phyloP scores from a whole-genome alignment of 352 stramenopile genomes.

The Nothophytophthora sp. region DNA sequence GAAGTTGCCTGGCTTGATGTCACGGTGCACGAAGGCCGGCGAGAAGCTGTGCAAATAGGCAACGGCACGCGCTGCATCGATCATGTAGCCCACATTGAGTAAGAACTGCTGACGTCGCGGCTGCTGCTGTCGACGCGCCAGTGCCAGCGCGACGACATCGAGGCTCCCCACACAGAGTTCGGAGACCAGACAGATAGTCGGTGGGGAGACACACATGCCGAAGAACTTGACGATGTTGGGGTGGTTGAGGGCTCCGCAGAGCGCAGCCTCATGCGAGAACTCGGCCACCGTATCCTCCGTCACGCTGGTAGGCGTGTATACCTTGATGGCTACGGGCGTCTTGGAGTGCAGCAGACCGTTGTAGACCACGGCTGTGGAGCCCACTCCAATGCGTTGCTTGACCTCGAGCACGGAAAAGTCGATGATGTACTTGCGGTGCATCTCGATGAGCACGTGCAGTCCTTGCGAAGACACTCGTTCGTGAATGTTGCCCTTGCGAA shows the following conservation, averaged over 20 bases:
- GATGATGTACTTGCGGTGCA: slow-evolving; percentile 45
- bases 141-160: slow-evolving; percentile 36
- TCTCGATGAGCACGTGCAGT: slow-evolving; percentile 53
- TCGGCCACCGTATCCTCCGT: slow-evolving; percentile 47
- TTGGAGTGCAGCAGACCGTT: slow-evolving; percentile 41
- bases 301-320: slow-evolving; percentile 61
- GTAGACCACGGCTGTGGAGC: slow-evolving; percentile 51
- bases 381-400: slow-evolving; percentile 37
- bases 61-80: slow-evolving; percentile 55
- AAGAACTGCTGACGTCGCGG: slow-evolving; percentile 48
- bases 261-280: slow-evolving; percentile 56
- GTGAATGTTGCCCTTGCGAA: slow-evolving; percentile 38
- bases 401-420: slow-evolving; percentile 42
- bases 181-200: slow-evolving; percentile 61
- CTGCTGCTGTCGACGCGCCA: slow-evolving; percentile 18
- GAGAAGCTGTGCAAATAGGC: slow-evolving; percentile 62
- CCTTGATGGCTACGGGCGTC: slow-evolving; percentile 53
- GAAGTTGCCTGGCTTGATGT: slow-evolving; percentile 66
- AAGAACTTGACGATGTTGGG: slow-evolving; percentile 63
- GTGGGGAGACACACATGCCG: slow-evolving; percentile 59
- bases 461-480: slow-evolving; percentile 42
- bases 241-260: slow-evolving; percentile 52
- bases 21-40: slow-evolving; percentile 53
- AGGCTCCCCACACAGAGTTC: slow-evolving; percentile 56
- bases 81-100: slow-evolving; percentile 58